Evolutionary conservation across 495 filamentous ascomycete species (phyloP), one percentile per base, ranked within the genome.

Genomic region (Cenococcum geophilum): DNA sequence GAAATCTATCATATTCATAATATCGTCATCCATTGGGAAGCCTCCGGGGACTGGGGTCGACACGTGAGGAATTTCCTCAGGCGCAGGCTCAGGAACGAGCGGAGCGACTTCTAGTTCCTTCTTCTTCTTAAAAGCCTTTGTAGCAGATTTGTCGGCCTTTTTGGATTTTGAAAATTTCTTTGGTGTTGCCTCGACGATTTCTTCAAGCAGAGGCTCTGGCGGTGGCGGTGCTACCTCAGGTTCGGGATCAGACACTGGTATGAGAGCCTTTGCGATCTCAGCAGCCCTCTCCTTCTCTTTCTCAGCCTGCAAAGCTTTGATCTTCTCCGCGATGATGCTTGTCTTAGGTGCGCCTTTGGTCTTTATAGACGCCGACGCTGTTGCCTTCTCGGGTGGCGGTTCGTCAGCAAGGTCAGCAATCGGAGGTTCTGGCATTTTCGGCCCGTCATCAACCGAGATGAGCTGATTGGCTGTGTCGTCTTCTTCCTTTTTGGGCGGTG

Each of bases 31-130:
- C 53, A 58, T 57, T 0, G 74, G 74, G 55, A 76, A 76, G 6
- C 70, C 73, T 35, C 74, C 74, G 34, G 74, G 73, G 18, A 75
- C 58, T 20, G 74, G 72, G 23, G 70, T 71, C 10, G 68, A 20
- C 58, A 60, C 64, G 62, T 68, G 62, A 36, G 42, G 60, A 36
- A 42, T 60, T 58, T 55, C 61, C 55, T 63, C 66, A 52, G 66
- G 60, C 23, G 57, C 66, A 53, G 65, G 59, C 10, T 67, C 68
- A 18, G 64, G 64, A 14, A 63, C 58, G 35, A 67, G 47, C 47
- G 63, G 52, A 8, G 20, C 20, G 11, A 52, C 18, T 16, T 27
- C 35, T 2, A 55, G 32, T 43, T 60, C 55, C 56, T 70, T 70
- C 45, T 60, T 62, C 52, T 69, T 69, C 59, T 56, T 61, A 12